Evolutionary conservation across 2,329 filamentous ascomycete species (phyloP), one percentile per base, ranked within the genome.

Genomic region (Verticillium longisporum): DNA sequence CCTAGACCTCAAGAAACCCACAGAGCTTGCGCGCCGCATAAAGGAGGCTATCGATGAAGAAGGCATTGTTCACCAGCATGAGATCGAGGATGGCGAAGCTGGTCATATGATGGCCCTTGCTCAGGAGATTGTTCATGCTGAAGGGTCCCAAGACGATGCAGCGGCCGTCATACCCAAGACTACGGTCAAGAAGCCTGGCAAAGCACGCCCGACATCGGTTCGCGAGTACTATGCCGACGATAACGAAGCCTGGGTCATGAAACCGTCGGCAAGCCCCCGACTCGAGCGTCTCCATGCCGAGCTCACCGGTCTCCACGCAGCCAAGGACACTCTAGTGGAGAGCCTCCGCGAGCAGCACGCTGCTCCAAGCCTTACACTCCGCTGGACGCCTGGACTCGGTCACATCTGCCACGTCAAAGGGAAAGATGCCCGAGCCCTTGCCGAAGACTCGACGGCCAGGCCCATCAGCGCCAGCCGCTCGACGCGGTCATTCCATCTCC

Each of bases 401-500:
- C 91, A 99, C 72, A 90, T 96, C 69, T 93, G 90, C 68, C 93
- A 98, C 71, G 84, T 98, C 68, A 95, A 89, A 73, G 92, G 92
- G 37, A 93, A 90, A 72, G 89, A 95, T 68, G 78, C 83, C 55
- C 77, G 75, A 21, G 70, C 67, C 41, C 63, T 75, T 11, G 56
- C 65, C 32, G 64, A 72, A 55, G 65, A 75, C 26, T 67, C 70
- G 70, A 77, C 71, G 11, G 66, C 74, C 26, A 76, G 77, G n/a
- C 85, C 81, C 60, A 82, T 98, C 57, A 89, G 88, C 36, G 88
- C 91, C 2, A 94, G 89, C 67, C 95, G 92, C 67, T 89, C 87
- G 11, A 97, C 95, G 0, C 86, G 88, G 36, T 91, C 92, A 1
- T 94, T 97, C 71, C 89, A 97, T 70, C 79, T 92, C 4, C 82